Evolutionary conservation across 164 flowering plant species (phyloP).

Genomic region (Santalum album): DNA sequence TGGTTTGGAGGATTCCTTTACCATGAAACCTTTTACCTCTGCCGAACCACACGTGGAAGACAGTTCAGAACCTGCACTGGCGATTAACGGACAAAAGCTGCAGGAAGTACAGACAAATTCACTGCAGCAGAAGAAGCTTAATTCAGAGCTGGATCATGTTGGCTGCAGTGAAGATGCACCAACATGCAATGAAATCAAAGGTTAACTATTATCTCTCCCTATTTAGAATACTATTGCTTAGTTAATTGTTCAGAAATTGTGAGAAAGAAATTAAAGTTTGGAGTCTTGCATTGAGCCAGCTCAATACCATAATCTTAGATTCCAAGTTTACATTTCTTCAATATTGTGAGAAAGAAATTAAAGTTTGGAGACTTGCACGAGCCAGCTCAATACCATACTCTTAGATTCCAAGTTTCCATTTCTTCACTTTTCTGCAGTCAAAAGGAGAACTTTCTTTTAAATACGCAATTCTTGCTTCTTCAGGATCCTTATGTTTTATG

Average conservation of each 20-base stretch:
- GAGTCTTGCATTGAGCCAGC: background rate
- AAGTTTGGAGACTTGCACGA: no score
- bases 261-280: background rate
- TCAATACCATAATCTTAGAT: no score
- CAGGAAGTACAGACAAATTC: slow-evolving; percentile 16
- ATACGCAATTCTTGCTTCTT: no score
- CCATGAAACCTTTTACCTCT: slow-evolving; percentile 52
- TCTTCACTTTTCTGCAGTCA: no score
- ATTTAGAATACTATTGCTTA: background rate
- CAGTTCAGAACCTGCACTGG: slow-evolving; percentile 13
- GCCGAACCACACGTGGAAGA: slow-evolving; percentile 30
- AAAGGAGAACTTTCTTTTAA: no score
- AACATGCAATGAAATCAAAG: slow-evolving; percentile 31
- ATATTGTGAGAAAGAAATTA: no score
- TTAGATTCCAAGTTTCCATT: no score
- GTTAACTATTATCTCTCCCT: slow-evolving; percentile 18
- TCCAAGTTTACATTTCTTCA: no score
- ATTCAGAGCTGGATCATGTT: slow-evolving; percentile 17
- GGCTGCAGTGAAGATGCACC: slow-evolving; percentile 12
- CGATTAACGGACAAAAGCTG: slow-evolving; percentile 17
- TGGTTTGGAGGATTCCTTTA: slow-evolving; percentile 65
- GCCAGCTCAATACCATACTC: no score
- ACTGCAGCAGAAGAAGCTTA: slow-evolving; percentile 16
- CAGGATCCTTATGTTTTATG: no score
- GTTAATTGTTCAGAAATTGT: background rate